A percentile compares a stretch with the other conserved stretches of the same genome.
Evolutionary conservation across 257 asterid species (phyloP).

Genomic region (Fraxinus excelsior): DNA sequence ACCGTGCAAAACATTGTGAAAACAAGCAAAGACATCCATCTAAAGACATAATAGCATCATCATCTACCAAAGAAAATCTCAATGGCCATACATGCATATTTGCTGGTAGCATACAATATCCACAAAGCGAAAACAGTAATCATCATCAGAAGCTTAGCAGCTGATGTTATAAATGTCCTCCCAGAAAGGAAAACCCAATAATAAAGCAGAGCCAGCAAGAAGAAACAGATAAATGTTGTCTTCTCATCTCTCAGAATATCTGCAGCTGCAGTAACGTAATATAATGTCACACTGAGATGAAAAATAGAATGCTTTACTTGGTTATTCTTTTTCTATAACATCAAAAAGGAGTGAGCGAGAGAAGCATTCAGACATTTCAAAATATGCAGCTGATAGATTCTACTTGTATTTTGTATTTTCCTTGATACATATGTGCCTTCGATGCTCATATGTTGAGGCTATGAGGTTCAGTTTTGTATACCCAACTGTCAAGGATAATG

Average conservation of each 20-base stretch:
- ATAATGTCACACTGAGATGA: constrained; percentile 30
- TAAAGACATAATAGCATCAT: background rate
- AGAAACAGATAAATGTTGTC: constrained; percentile 63
- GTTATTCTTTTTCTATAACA: constrained; percentile 9
- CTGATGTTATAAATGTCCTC: constrained; percentile 72
- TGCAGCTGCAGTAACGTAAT: constrained; percentile 64
- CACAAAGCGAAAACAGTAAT: constrained; percentile 52
- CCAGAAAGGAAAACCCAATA: constrained; percentile 85
- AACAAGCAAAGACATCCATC: background rate
- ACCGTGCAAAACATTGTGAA: background rate
- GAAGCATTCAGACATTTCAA: background rate
- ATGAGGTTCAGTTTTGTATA: background rate
- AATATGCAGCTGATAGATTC: background rate
- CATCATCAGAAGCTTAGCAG: constrained; percentile 67
- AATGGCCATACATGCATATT: constrained; percentile 53
- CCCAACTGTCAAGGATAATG: background rate
- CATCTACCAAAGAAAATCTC: background rate
- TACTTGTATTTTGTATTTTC: background rate
- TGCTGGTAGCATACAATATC: constrained; percentile 58
- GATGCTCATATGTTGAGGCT: background rate
- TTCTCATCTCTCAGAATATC: constrained; percentile 89
- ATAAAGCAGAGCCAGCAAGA: constrained; percentile 59
- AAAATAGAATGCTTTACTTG: constrained; percentile 8
- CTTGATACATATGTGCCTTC: background rate
- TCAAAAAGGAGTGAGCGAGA: background rate